phyloP scores from a whole-genome alignment of 345 rosid species.

The Brassica rapa region DNA sequence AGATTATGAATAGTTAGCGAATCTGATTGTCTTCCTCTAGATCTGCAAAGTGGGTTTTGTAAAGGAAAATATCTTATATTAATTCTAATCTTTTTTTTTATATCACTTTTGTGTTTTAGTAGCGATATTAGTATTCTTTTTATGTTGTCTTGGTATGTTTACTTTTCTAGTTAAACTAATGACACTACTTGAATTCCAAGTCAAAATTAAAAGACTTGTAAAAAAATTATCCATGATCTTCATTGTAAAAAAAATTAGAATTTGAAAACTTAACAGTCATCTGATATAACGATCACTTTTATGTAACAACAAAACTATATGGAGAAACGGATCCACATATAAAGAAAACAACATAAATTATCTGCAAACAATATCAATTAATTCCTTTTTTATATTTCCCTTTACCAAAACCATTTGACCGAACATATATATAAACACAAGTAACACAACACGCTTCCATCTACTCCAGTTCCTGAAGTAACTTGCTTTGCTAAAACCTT shows the following conservation, averaged over 20 bases:
- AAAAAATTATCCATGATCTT: neutral
- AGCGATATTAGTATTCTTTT: too few relatives aligned
- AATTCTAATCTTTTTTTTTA: too few relatives aligned
- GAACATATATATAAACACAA: conserved; percentile 22
- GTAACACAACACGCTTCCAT: neutral
- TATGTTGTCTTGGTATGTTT: too few relatives aligned
- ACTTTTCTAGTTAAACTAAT: too few relatives aligned
- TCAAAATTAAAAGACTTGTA: neutral
- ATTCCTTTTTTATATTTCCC: neutral
- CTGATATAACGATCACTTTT: neutral
- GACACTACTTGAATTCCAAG: too few relatives aligned
- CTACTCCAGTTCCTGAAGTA: neutral
- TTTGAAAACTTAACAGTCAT: neutral
- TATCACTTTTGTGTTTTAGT: too few relatives aligned
- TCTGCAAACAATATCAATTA: neutral
- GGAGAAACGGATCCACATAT: conserved; percentile 10
- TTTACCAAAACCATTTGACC: conserved; percentile 9
- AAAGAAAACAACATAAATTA: conserved; percentile 10
- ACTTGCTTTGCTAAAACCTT: conserved; percentile 39
- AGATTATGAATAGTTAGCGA: too few relatives aligned
- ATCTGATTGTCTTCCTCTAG: too few relatives aligned
- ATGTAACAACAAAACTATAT: neutral
- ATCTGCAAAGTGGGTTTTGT: too few relatives aligned
- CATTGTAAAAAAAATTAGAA: conserved; percentile 12
- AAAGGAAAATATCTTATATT: too few relatives aligned